phyloP scores from a whole-genome alignment of 257 asterid species.

The Petrea volubilis region DNA sequence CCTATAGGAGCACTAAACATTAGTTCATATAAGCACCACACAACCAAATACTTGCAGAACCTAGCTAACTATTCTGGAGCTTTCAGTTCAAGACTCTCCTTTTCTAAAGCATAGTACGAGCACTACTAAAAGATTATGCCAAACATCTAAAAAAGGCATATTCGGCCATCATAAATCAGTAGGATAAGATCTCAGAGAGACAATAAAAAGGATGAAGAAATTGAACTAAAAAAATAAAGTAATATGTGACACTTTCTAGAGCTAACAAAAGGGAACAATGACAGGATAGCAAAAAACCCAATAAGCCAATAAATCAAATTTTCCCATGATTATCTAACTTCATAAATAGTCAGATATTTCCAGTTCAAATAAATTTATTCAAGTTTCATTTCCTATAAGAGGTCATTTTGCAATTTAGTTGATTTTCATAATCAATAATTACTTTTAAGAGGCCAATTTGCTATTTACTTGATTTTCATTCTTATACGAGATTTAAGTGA shows the following conservation, averaged over 20 bases:
- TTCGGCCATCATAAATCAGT: not conserved
- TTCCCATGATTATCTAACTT: not conserved
- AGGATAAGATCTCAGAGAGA: not conserved
- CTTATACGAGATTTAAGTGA: not conserved
- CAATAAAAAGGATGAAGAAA: not conserved
- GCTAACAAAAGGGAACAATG: not conserved
- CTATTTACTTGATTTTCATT: not conserved
- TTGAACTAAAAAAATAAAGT: not conserved
- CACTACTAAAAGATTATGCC: not conserved
- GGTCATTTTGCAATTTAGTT: not conserved
- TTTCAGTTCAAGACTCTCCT: not conserved
- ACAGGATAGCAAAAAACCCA: not conserved
- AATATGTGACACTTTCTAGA: not conserved
- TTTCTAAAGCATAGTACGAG: not conserved
- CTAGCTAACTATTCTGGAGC: not conserved
- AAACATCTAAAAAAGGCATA: not conserved
- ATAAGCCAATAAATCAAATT: not conserved
- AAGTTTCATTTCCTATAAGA: not conserved
- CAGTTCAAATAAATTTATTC: not conserved
- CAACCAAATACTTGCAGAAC: constrained; percentile 6
- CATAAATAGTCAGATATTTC: not conserved
- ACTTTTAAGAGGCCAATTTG: not conserved
- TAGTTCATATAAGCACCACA: constrained; percentile 11
- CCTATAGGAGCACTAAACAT: not conserved
- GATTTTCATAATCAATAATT: not conserved